Conservation (phyloP, 208 protist genomes). For the Leishmania arabica region DNA sequence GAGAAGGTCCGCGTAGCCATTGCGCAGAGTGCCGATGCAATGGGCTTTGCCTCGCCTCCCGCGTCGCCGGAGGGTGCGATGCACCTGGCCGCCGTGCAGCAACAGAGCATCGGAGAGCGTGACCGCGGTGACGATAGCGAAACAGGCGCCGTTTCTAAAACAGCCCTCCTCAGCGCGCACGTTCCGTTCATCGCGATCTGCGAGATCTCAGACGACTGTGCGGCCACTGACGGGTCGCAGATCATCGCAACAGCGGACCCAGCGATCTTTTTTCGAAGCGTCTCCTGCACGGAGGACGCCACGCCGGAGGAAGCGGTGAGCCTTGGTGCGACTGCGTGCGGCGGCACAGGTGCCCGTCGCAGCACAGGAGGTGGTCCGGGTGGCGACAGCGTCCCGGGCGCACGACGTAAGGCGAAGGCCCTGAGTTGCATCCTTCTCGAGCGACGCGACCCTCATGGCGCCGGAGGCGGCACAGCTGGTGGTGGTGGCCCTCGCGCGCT, state of each 20-base stretch:
- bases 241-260: constrained; percentile 49
- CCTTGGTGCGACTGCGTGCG: background rate
- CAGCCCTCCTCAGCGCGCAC: background rate
- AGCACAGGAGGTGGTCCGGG: background rate
- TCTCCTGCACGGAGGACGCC: constrained; percentile 10
- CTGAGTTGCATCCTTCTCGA: constrained; percentile 33
- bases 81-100: background rate
- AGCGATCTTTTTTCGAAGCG: constrained; percentile 27
- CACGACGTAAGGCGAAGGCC: constrained; percentile 10
- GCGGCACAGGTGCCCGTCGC: background rate
- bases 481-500: constrained; percentile 13
- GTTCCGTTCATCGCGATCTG: constrained; percentile 18
- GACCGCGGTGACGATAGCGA: background rate
- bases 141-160: background rate
- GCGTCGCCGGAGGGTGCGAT: background rate
- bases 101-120: background rate
- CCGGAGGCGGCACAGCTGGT: too few species aligned
- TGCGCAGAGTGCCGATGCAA: constrained; percentile 24
- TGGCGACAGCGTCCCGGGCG: background rate
- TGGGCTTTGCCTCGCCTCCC: constrained; percentile 22
- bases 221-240: constrained; percentile 11
- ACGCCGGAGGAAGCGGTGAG: constrained; percentile 8
- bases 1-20: constrained; percentile 64
- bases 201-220: constrained; percentile 9
- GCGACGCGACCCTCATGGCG: constrained; percentile 4